Evolutionary conservation across 768 basidiomycete genomes (phyloP).

Genomic region (Mycena galericulata): DNA sequence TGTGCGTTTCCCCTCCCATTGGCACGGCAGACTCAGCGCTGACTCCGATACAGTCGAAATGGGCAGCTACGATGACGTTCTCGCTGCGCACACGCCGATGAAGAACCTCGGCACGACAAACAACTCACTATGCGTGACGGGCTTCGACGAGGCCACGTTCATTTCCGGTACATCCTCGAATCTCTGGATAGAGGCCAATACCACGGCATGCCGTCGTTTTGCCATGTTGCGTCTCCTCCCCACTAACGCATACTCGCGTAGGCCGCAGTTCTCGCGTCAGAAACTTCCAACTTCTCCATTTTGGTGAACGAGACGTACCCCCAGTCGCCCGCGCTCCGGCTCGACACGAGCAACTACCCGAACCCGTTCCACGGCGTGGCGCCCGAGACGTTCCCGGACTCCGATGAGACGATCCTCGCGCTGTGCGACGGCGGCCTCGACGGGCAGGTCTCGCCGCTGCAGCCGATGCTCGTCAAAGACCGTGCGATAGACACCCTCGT

Average conservation of each 20-base stretch:
- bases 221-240: neutral
- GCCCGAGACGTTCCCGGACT: constrained; percentile 47
- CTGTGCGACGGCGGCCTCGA: constrained; percentile 57
- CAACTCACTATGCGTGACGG: constrained; percentile 45
- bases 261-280: constrained; percentile 14
- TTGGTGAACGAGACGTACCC: constrained; percentile 32
- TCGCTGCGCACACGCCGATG: constrained; percentile 59
- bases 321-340: constrained; percentile 32
- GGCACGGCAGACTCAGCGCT: no score
- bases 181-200: constrained; percentile 28
- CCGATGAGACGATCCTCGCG: constrained; percentile 45
- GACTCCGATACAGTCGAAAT: constrained; percentile 44
- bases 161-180: constrained; percentile 48
- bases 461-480: constrained; percentile 60
- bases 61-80: constrained; percentile 56
- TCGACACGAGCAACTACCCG: constrained; percentile 48
- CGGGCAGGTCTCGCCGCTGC: constrained; percentile 59
- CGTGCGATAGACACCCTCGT: constrained; percentile 63
- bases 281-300: constrained; percentile 27
- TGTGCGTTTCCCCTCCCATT: constrained; percentile 31
- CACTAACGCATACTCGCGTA: neutral
- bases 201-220: constrained; percentile 8
- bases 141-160: constrained; percentile 48
- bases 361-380: constrained; percentile 54
- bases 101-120: constrained; percentile 58